phyloP scores from a whole-genome alignment of 495 filamentous ascomycete genomes.

The Penicillium turbatum region DNA sequence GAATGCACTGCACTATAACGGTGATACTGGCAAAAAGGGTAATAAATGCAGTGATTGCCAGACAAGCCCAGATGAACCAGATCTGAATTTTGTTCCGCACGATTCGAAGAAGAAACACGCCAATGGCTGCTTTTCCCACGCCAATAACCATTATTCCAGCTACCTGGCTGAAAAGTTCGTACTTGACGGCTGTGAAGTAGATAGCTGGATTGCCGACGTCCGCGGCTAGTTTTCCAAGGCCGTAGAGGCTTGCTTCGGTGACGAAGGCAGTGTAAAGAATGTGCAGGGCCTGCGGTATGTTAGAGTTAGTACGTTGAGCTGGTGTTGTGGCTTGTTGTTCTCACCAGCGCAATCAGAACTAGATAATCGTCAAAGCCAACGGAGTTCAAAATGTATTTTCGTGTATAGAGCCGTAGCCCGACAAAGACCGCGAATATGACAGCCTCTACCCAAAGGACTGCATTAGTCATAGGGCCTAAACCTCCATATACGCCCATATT shows the following conservation, averaged over 20 bases:
- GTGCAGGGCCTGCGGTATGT: constrained; percentile 17
- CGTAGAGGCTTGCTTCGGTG: constrained; percentile 16
- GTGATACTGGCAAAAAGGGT: constrained; percentile 22
- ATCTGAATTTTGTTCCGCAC: constrained; percentile 27
- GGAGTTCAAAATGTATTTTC: constrained; percentile 20
- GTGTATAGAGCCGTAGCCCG: constrained; percentile 24
- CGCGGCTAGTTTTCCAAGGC: constrained; percentile 18
- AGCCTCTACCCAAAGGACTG: constrained; percentile 21
- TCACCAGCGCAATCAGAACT: constrained; percentile 18
- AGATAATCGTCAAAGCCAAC: constrained; percentile 26
- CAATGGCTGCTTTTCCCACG: constrained; percentile 23
- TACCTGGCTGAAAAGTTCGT: constrained; percentile 24
- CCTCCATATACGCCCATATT: constrained; percentile 26
- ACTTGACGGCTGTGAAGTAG: constrained; percentile 22
- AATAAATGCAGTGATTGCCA: constrained; percentile 17
- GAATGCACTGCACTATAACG: constrained; percentile 23
- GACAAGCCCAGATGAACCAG: constrained; percentile 20
- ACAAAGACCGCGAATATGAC: constrained; percentile 20
- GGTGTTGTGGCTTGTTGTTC: background rate
- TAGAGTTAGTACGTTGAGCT: background rate
- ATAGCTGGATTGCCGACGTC: constrained; percentile 16
- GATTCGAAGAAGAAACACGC: constrained; percentile 25
- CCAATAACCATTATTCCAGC: constrained; percentile 28
- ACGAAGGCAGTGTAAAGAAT: constrained; percentile 25
- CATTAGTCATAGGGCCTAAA: constrained; percentile 27